A percentile compares a stretch with the other conserved stretches of the same genome.
phyloP scores from a whole-genome alignment of 805 yeast genomes.

The Zygoascus tannicola region DNA sequence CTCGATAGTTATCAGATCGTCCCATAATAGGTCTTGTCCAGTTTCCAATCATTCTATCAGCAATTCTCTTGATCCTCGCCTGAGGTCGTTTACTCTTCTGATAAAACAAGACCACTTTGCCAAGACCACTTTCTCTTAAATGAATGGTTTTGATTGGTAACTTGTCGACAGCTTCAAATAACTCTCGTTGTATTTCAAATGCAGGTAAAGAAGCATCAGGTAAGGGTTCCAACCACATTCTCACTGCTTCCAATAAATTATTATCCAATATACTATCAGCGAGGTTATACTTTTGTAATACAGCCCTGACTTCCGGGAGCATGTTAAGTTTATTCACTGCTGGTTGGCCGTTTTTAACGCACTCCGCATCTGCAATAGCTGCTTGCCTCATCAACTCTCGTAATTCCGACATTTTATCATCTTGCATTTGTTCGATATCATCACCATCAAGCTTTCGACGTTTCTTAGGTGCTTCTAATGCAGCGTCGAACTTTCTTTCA shows the following conservation, averaged over 20 bases:
- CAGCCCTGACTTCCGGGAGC: constrained; percentile 67
- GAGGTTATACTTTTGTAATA: constrained; percentile 69
- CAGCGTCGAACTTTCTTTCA: constrained; percentile 72
- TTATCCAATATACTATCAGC: constrained; percentile 92
- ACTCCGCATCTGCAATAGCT: constrained; percentile 44
- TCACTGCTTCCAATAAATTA: constrained; percentile 81
- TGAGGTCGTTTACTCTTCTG: constrained; percentile 87
- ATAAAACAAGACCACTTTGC: constrained; percentile 87
- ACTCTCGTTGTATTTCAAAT: constrained; percentile 84
- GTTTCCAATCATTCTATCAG: constrained; percentile 85
- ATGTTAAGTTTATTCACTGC: constrained; percentile 72
- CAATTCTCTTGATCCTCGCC: constrained; percentile 72
- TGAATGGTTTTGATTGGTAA: constrained; percentile 95
- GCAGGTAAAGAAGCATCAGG: constrained; percentile 99
- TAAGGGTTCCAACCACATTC: constrained; percentile 96
- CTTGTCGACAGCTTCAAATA: constrained; percentile 61
- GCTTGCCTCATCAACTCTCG: constrained; percentile 82
- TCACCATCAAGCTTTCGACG: constrained; percentile 73
- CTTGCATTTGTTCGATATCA: constrained; percentile 91
- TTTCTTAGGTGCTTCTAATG: constrained; percentile 49
- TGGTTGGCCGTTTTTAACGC: constrained; percentile 50
- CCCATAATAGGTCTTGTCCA: constrained; percentile 99
- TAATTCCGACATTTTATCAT: constrained; percentile 72
- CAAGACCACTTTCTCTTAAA: constrained; percentile 87
- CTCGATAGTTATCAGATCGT: constrained; percentile 88